These are phyloP conservation scores for Cyphellophora attinorum DNA, from an alignment of 2,329 filamentous ascomycete genomes.

Conservation along the genomic window DNA sequence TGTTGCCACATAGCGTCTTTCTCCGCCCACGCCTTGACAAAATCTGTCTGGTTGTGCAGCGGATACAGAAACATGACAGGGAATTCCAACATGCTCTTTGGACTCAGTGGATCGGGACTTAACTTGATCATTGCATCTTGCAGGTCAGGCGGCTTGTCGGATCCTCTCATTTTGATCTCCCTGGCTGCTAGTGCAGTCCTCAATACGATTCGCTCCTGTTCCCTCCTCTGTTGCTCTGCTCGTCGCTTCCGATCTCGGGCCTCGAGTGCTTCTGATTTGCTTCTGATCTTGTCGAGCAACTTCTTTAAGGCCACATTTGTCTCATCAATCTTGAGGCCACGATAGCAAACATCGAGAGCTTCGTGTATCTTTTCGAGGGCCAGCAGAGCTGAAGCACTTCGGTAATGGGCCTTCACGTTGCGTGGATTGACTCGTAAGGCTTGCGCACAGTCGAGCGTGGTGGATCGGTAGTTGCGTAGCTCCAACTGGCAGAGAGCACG, in stretches of 20 bases:
- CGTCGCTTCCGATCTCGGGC: slow-evolving; percentile 47
- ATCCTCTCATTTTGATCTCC: slow-evolving; percentile 58
- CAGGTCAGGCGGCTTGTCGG: slow-evolving; percentile 69
- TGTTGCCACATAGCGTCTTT: slow-evolving; percentile 66
- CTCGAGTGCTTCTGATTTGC: slow-evolving; percentile 47
- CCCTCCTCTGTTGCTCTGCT: slow-evolving; percentile 34
- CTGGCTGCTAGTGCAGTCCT: slow-evolving; percentile 57
- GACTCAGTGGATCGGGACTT: slow-evolving; percentile 62
- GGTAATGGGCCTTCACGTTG: slow-evolving; percentile 88
- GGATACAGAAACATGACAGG: slow-evolving; percentile 83
- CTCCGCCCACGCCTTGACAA: slow-evolving; percentile 81
- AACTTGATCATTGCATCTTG: slow-evolving; percentile 70
- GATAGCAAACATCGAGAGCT: slow-evolving; percentile 67
- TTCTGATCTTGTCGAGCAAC: slow-evolving; percentile 54
- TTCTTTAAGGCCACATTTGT: slow-evolving; percentile 57
- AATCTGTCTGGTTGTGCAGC: slow-evolving; percentile 70
- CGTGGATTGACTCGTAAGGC: slow-evolving; percentile 67
- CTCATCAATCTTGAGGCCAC: slow-evolving; percentile 64
- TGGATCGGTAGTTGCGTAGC: slow-evolving; percentile 80
- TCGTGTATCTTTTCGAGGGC: slow-evolving; percentile 69
- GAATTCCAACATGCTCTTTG: slow-evolving; percentile 61
- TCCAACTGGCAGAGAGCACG: slow-evolving; percentile 83
- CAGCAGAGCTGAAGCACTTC: slow-evolving; percentile 68
- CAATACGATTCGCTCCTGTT: slow-evolving; percentile 52
- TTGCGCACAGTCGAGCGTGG: slow-evolving; percentile 73